phyloP scores from a whole-genome alignment of 2,329 filamentous ascomycete species.

The Botrytis fabae region DNA sequence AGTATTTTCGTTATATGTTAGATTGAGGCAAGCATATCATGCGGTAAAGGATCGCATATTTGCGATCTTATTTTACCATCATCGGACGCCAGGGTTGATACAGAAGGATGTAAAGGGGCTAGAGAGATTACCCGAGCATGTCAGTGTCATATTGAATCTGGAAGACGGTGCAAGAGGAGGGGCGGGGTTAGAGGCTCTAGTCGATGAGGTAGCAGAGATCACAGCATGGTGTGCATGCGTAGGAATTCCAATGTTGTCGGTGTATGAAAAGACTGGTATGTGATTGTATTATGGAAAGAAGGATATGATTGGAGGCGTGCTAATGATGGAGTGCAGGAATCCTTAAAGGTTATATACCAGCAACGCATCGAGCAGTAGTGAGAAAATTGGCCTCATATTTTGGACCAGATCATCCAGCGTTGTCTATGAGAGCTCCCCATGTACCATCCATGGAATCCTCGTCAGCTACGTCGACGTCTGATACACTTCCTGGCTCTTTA shows the following conservation, averaged over 20 bases:
- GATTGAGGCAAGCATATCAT: constrained; percentile 77
- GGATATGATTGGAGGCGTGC: background rate
- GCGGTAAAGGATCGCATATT: constrained; percentile 74
- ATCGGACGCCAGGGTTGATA: constrained; percentile 91
- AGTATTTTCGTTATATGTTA: constrained; percentile 85
- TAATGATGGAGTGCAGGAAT: constrained; percentile 57
- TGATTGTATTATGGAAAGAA: constrained; percentile 5
- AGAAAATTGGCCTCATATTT: constrained; percentile 86
- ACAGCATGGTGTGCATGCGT: constrained; percentile 90
- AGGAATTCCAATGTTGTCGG: constrained; percentile 80
- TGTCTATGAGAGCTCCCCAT: constrained; percentile 74
- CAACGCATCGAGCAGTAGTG: constrained; percentile 76
- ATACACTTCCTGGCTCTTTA: constrained; percentile 41
- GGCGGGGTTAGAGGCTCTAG: constrained; percentile 76
- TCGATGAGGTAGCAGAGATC: constrained; percentile 89
- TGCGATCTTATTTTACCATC: constrained; percentile 89
- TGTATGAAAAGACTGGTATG: constrained; percentile 90
- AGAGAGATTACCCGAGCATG: constrained; percentile 73
- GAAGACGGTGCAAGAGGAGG: constrained; percentile 68
- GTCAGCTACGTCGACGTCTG: constrained; percentile 45
- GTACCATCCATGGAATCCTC: constrained; percentile 58
- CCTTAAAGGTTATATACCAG: constrained; percentile 85
- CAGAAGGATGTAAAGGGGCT: constrained; percentile 79
- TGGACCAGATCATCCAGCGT: constrained; percentile 68
- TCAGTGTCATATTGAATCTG: constrained; percentile 81